phyloP scores from a whole-genome alignment of 169 alveolate species.

The Cardiosporidium cionae region DNA sequence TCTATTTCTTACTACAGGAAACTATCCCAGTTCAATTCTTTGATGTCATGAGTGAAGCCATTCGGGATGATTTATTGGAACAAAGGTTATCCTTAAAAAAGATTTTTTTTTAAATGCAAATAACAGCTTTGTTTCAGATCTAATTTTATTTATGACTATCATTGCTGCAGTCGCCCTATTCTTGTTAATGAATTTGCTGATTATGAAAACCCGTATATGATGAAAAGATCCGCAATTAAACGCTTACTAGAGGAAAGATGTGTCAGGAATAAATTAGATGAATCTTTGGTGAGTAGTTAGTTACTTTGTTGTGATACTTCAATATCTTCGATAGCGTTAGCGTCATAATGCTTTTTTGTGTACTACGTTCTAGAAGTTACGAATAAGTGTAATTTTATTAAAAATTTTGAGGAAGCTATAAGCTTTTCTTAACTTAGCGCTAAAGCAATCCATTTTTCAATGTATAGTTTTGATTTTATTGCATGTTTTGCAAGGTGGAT shows the following conservation, averaged over 20 bases:
- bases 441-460: no score
- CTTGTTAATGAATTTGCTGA: conserved; percentile 36
- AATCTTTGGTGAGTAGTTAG: conserved; percentile 22
- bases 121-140: no score
- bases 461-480: no score
- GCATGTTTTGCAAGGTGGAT: not conserved
- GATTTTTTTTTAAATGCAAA: no score
- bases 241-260: conserved; percentile 29
- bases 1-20: not conserved
- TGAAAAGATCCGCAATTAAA: conserved; percentile 31
- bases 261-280: conserved; percentile 33
- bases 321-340: no score
- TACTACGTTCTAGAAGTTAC: no score
- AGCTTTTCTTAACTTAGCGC: no score
- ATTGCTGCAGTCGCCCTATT: conserved; percentile 36
- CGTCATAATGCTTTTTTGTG: no score
- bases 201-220: conserved; percentile 37
- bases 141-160: not conserved
- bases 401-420: no score
- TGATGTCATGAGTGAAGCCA: conserved; percentile 26
- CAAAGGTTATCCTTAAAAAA: conserved; percentile 13
- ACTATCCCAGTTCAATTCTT: conserved; percentile 11
- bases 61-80: conserved; percentile 27
- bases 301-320: no score
- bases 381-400: no score